phyloP scores from a whole-genome alignment of 2,329 filamentous ascomycete species.

The Cercospora brassicicola region DNA sequence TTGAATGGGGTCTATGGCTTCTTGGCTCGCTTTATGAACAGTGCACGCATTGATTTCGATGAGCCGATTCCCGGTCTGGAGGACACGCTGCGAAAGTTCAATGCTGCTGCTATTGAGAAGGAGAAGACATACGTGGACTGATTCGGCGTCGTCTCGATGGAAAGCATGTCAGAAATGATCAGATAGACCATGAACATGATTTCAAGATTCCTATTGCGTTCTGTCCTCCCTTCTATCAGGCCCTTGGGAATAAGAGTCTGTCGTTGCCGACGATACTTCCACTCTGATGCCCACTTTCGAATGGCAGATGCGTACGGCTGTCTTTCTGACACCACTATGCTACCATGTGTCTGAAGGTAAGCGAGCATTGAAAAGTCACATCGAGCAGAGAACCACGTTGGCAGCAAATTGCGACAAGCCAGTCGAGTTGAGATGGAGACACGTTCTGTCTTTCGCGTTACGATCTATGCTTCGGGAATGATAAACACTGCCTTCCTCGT shows the following conservation, averaged over 20 bases:
- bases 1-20: neutral
- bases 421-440: neutral
- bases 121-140: slow-evolving; percentile 1
- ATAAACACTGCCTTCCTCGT: neutral
- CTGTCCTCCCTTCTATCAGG: neutral
- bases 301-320: too few species aligned
- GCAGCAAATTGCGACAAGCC: neutral
- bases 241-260: neutral
- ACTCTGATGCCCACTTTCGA: neutral
- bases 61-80: neutral
- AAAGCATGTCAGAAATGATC: neutral
- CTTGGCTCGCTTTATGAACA: neutral
- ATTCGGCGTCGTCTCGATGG: neutral
- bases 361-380: too few species aligned
- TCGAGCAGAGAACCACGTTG: neutral
- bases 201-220: neutral
- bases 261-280: neutral
- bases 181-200: neutral
- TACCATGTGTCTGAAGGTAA: too few species aligned
- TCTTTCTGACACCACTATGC: too few species aligned
- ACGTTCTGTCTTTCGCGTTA: neutral
- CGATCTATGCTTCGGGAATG: neutral
- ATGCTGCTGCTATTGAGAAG: slow-evolving; percentile 5
- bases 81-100: slow-evolving; percentile 1
- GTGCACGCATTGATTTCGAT: neutral